Conservation (phyloP, 2,329 filamentous ascomycete genomes). For the Sphaerulina vaccinii region DNA sequence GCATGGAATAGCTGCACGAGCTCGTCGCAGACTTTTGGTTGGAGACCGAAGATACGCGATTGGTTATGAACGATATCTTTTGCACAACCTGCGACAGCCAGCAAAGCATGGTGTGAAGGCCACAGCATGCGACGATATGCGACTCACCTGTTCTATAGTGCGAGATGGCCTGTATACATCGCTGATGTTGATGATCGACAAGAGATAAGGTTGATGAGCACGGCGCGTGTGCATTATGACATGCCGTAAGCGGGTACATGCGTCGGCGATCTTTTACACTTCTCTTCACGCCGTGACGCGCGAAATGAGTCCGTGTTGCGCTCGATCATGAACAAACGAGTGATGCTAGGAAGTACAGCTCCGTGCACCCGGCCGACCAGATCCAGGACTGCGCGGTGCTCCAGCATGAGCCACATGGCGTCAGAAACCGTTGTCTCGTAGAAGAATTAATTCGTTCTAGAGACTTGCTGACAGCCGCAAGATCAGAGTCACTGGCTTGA, state of each 20-base stretch:
- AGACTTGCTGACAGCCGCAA: constrained; percentile 1
- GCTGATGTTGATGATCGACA: too few species aligned
- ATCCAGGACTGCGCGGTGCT: constrained; percentile 3
- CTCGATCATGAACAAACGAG: background rate
- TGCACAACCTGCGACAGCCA: too few species aligned
- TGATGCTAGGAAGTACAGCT: background rate
- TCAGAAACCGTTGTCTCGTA: constrained; percentile 18
- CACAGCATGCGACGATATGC: too few species aligned
- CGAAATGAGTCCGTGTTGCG: constrained; percentile 17
- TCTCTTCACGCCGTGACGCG: background rate
- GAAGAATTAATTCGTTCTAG: constrained; percentile 17
- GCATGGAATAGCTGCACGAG: too few species aligned
- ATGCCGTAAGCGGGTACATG: background rate
- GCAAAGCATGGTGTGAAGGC: too few species aligned
- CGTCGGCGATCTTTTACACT: background rate
- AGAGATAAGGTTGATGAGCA: too few species aligned
- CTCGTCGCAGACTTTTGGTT: too few species aligned
- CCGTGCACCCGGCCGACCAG: constrained; percentile 14
- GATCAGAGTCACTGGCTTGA: background rate
- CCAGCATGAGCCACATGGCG: constrained; percentile 17
- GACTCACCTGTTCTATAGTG: too few species aligned
- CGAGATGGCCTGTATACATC: too few species aligned
- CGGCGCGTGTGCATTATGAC: constrained; percentile 5
- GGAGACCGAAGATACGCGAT: too few species aligned
- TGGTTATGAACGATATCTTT: too few species aligned